Evolutionary conservation across 495 filamentous ascomycete genomes (phyloP).

Genomic region (Xylaria intraflava): DNA sequence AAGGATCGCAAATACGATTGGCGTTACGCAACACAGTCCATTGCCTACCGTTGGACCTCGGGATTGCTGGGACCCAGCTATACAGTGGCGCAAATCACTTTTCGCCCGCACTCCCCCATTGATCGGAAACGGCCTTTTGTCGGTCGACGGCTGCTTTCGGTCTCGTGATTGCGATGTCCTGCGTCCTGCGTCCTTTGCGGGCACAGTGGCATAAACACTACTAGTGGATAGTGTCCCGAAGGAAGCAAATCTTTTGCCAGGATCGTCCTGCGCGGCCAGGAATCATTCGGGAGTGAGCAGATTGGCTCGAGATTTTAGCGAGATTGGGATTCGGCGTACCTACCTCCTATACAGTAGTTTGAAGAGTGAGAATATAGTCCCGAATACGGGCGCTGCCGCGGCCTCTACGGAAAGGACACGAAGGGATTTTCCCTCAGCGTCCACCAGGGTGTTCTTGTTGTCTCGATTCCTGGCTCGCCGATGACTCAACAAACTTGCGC

Average conservation of each 20-base stretch:
- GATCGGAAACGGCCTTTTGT: neutral
- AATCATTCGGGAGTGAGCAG: slow-evolving; percentile 1
- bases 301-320: slow-evolving; percentile 21
- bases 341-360: neutral
- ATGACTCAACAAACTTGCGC: no score
- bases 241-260: neutral
- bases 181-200: neutral
- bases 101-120: neutral
- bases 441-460: neutral
- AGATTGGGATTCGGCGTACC: slow-evolving; percentile 20
- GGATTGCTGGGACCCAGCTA: neutral
- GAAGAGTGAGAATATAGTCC: neutral
- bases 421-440: neutral
- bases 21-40: neutral
- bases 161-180: neutral
- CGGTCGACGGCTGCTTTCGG: neutral
- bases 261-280: slow-evolving; percentile 5
- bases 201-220: neutral
- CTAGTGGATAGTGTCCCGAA: neutral
- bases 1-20: slow-evolving; percentile 9
- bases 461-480: neutral
- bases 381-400: neutral
- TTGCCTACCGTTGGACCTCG: neutral
- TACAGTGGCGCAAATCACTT: neutral
- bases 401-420: neutral